Evolutionary conservation across 2,329 filamentous ascomycete species (phyloP), one percentile per base, ranked within the genome.

Genomic region (Hypoxylon rubiginosum): DNA sequence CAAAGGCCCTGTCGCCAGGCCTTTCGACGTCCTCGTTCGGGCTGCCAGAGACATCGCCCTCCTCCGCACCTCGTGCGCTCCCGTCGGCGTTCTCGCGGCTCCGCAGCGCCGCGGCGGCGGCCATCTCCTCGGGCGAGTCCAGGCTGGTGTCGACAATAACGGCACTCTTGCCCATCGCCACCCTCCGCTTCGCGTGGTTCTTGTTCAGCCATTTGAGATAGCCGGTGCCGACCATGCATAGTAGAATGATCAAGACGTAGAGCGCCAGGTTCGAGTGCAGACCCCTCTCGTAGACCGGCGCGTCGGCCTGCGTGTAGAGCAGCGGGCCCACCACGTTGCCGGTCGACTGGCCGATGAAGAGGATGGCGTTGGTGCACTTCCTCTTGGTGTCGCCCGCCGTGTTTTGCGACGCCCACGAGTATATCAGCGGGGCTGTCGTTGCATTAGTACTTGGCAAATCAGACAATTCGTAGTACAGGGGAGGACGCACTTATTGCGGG

Each of bases 321-420:
- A 88, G 84, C 0, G 90, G 90, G 0, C 89, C 90, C 21, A 91
- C 80, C 36, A 91, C 87, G 69, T 92, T 92, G 5, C 90, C 90
- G 1, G 85, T 85, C 55, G 86, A 90, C 63, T 89, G 86, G 4
- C 89, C 88, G 50, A 92, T 83, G 71, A 92, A 90, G 0, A 92
- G 80, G 6, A 90, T 81, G 11, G 85, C 88, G 0, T 88, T 91
- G 0, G 86, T 90, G 9, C 86, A 85, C 72, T 91, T 91, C 67
- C 88, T 87, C 77, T 92, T 92, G 0, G 90, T 92, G 72, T 92
- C 89, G 1, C 90, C 90, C 0, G 86, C 90, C 0, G 90, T 90
- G 68, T 90, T 90, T 65, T 88, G 86, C 1, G 85, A 82, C 1
- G 85, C 86, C 86, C 86, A 89, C 0, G 85, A 85, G 68, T 87